Evolutionary conservation across 192 early-diverging fungal genomes (phyloP), one percentile per base, ranked within the genome.

Genomic region (Mortierella antarctica): DNA sequence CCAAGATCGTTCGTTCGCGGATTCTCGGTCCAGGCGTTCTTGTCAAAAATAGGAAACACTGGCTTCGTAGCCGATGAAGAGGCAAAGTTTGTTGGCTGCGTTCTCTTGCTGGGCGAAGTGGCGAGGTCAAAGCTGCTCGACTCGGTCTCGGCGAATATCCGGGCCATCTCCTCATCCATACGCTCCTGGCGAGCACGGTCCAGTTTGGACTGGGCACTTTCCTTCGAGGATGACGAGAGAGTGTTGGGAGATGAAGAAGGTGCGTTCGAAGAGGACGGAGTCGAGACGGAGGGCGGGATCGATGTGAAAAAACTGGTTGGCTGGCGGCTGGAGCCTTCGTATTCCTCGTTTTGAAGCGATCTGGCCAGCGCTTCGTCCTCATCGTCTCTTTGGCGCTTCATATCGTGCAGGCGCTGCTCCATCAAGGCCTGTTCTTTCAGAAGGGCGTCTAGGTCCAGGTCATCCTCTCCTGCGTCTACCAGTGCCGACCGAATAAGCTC

Each of bases 81-180:
- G 6, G 39, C 44, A 5, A 17, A 14, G 9, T 10, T 53, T 4
- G 17, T 15, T 51, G n/a, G 50, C 0, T 52, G 42, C 5, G 21
- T 17, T 11, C 15, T 11, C 41, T 68, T 68, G 18, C 62, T 45
- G 0, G 73, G 73, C 4, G 75, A 71, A 41, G 21, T 20, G 18
- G 64, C 46, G 9, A 80, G 77, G 39, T 71, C 63, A 49, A 67
- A 72, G 21, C 47, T 69, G 44, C 46, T 76, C 46, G 45, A 56
- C 6, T 80, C 70, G 9, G 77, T 67, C 46, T 67, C 65, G 15
- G 63, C 77, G 57, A 80, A 67, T 7, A 80, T 53, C 41, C 46
- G 52, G 15, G 77, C 77, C 77, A 80, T 80, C 54, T 80, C 77
- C 42, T 59, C 77, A 50, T 80, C 77, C 61, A 62, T 54, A 0